Evolutionary conservation across 176 grass and related monocot genomes (phyloP), one percentile per base, ranked within the genome.

Genomic region (Echinochloa phyllopogon): DNA sequence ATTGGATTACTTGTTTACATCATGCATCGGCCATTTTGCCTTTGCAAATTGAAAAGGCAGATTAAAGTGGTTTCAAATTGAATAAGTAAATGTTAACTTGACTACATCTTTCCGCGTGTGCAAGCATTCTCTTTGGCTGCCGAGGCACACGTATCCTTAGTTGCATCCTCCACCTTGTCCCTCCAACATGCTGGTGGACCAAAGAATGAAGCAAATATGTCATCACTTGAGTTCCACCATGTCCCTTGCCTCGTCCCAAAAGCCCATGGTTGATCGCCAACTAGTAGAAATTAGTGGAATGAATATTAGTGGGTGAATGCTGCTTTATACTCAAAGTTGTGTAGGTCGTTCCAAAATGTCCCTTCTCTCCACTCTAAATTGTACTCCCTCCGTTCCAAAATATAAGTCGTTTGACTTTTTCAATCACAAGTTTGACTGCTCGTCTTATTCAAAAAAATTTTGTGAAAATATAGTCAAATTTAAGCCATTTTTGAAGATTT

Each of bases 101-200:
- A 12, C 42, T 71, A 25, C 4, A 11, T 10, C 17, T 41, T 41
- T 39, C 38, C 1, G 8, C 5, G 10, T 20, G 18, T 43, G 11
- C 16, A 38, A 37, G 29, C 29, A 39, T 55, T 38, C 49, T 75
- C 49, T 75, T 10, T 12, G 1, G 17, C 10, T 36, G 71, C 27
- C 18, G 16, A 47, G 8, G 23, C 21, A 8, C 7, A 36, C 25
- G 12, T 21, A 6, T 83, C 18, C 25, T 8, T 38, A 14, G 40
- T 62, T 83, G 69, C 25, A 68, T 80, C 63, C 20, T 74, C 69
- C 57, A 27, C 18, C 43, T 18, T 74, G 29, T 27, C 58, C 48
- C 16, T 18, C 55, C 81, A 62, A 43, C 55, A 63, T 80, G 25
- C 33, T 69, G 55, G 29, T 24, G 68, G 55, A 36, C 15, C 40